These are phyloP conservation scores for Sugiyamaella chiloensis DNA, from an alignment of 805 yeast species.

Conservation along the genomic window DNA sequence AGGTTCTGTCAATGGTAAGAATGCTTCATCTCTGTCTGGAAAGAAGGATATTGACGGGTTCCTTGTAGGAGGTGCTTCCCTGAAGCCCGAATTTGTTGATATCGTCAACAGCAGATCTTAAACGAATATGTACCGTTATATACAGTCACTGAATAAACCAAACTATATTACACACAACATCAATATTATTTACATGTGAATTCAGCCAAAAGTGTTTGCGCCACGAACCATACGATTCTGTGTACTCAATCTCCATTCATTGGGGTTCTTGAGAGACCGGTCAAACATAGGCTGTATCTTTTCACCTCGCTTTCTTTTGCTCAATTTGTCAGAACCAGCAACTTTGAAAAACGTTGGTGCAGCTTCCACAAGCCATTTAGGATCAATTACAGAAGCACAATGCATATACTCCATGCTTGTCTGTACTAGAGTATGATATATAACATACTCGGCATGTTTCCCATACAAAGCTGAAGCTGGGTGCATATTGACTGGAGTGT, in stretches of 20 bases:
- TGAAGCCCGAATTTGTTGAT: conserved; percentile 96
- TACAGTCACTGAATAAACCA: background rate
- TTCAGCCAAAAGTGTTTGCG: conserved; percentile 8
- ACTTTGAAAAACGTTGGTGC: conserved; percentile 76
- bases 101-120: conserved; percentile 89
- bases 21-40: conserved; percentile 85
- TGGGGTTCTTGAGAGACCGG: conserved; percentile 54
- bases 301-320: conserved; percentile 53
- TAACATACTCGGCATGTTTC: conserved; percentile 70
- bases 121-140: background rate
- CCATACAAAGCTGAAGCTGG: conserved; percentile 78
- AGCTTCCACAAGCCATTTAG: conserved; percentile 66
- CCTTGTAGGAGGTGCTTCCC: conserved; percentile 99
- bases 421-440: conserved; percentile 79
- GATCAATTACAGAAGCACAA: conserved; percentile 66
- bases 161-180: background rate
- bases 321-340: conserved; percentile 48
- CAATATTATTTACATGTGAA: too few species aligned
- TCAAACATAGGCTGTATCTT: conserved; percentile 73
- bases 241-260: conserved; percentile 72
- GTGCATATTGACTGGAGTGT: conserved; percentile 63
- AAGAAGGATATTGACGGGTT: conserved; percentile 95
- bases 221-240: conserved; percentile 25
- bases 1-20: conserved; percentile 96
- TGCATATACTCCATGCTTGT: conserved; percentile 89